Evolutionary conservation across 2,329 filamentous ascomycete species (phyloP), one percentile per base, ranked within the genome.

Genomic region (Fusarium irregulare): DNA sequence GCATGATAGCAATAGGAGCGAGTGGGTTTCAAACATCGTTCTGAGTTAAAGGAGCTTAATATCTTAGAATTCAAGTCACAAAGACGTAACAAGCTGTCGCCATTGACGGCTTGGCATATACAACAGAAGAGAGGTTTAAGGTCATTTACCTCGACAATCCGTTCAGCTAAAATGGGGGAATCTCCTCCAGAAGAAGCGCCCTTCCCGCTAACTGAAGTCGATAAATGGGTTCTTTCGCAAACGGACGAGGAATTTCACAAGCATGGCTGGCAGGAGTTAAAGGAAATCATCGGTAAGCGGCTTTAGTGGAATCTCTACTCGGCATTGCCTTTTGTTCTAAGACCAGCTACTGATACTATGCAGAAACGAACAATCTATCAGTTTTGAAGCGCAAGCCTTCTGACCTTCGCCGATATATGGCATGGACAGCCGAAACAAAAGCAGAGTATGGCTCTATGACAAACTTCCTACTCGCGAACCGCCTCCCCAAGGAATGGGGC

Each of bases 311-410:
- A 27, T 23, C 41, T 44, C 61, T 50, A n/a, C 41, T 53, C 28
- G 14, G 32, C 18, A 45, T 23, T 44, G 20, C 34, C 20, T 25
- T 45, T 51, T 56, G n/a, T 37, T 54, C 30, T 37, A 28, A 46
- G 32, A 25, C 12, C 20, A 46, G 44, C 34, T 44, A 64, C 65
- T 76, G 44, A 77, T 55, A 61, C 32, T 7, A 20, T 32, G 21
- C 42, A 88, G 83, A 79, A 54, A 80, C 77, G 55, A 90, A 90
- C 75, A 81, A 91, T 37, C 89, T 98, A 64, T 88, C 92, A 67
- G 84, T 87, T 25, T 91, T 98, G 73, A 93, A 93, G 77, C 88
- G 95, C 40, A 89, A 90, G 61, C 94, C 95, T 2, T 94, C 91
- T 27, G 92, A 97, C 73, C 83, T 97, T 64, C 87, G 92, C 56